Base-by-base conservation (phyloP, 306 rosid genomes). In the Sicyos edulis region DNA sequence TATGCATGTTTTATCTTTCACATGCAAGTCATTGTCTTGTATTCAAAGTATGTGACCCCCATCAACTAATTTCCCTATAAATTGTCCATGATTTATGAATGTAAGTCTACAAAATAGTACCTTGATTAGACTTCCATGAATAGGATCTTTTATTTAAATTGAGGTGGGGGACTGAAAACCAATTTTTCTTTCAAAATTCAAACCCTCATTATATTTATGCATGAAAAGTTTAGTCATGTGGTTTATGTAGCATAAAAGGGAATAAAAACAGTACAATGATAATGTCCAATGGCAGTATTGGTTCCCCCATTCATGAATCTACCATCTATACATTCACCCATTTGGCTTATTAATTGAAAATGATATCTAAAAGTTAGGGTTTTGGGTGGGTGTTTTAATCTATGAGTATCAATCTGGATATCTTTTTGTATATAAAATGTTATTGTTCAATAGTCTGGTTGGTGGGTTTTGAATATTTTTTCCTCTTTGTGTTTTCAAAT, bases 271-370 rank as follows among this genome's bases (percentile, higher is more conserved):
- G 72, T 45, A 66, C 72, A 45, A 66, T 45, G 55, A 66, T 45
- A 45, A 11, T 66, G 72, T 19, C 40, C 22, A 62, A 45, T 66
- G 7, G 19, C 12, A 21, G 26, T 44, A 20, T 51, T 49, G 42
- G 15, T 68, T 68, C 54, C 72, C 56, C 56, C 72, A 68, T 68
- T 68, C 73, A 68, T 49, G 73, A 68, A 68, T 56, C 58, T 68
- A 14, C 22, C 57, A 22, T 67, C 37, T 4, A 47, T 32, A 32
- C 3, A 68, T 50, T 47, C 49, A 44, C 57, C 44, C 55, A 49
- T 49, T 68, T 68, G 57, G 73, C 34, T 47, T 24, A 49, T 68
- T 49, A 47, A 47, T 68, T 67, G 54, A 44, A 45, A 47, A 67
- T 67, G 72, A 67, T 68, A 49, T 37, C 34, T 68, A 20, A 49